Base-by-base conservation (phyloP, 805 yeast species). In the Phaffomyces antillensis region DNA sequence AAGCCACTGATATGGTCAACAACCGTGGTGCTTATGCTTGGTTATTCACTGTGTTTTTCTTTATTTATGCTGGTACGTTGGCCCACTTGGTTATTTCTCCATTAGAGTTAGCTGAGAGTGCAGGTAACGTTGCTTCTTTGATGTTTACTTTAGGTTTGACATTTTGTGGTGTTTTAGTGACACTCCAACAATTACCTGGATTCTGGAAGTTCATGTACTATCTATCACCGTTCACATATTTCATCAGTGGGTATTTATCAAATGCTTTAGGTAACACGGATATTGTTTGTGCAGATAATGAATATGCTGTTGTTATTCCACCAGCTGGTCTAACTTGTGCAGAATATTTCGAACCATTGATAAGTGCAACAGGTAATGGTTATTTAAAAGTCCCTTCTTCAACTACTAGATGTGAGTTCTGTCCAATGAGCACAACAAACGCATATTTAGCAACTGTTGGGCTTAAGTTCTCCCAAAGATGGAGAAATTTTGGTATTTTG, bases 191-290 rank as follows among this genome's bases (percentile, higher is more conserved):
- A 26, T 58, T 81, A 66, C 83, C 84, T 23, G 78, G 86, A 16
- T 85, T 85, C 69, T 81, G 89, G 88, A 68, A 72, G 34, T 84
- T 82, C 70, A 79, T 84, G 86, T 83, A 82, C 70, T 70, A 88
- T 57, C 73, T 69, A 17, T 77, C 81, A 25, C 90, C 91, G 20
- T 66, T 81, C 48, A 79, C 87, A 2, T 84, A 83, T 53, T 70
- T 81, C 64, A 67, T 83, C 39, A 63, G 70, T 15, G 80, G 77
- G 34, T 61, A 77, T 52, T 59, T 82, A 43, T 64, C 78, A 33
- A 65, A 74, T 41, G 83, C 79, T 49, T 64, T 81, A 50, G 82
- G 80, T 36, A 70, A 70, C 47, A 65, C 67, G 3, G 42, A 52
- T 0, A 75, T 80, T 35, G 45, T 45, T 0, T 82, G 88, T 62